Conservation (phyloP, 2,329 filamentous ascomycete genomes). For the Epichloe glyceriae region DNA sequence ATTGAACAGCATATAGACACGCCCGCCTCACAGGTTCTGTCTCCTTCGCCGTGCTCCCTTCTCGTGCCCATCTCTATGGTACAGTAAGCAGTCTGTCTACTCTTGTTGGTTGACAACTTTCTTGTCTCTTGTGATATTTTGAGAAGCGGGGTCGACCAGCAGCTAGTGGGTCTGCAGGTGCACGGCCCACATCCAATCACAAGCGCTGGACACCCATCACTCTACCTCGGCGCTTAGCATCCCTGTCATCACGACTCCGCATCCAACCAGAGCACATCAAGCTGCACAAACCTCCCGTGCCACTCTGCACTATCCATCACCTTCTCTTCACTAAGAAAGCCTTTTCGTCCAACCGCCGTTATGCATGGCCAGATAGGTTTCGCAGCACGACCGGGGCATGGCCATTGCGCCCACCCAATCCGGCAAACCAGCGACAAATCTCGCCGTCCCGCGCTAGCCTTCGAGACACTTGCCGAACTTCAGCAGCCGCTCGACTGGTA, state of each 20-base stretch:
- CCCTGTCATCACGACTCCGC: constrained; percentile 17
- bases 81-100: too few relatives aligned
- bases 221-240: constrained; percentile 25
- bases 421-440: neutral
- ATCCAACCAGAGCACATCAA: constrained; percentile 28
- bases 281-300: constrained; percentile 4
- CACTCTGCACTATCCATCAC: constrained; percentile 6
- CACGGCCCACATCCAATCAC: constrained; percentile 3
- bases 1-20: too few relatives aligned
- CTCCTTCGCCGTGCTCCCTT: too few relatives aligned
- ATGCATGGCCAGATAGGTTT: constrained; percentile 1
- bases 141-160: constrained; percentile 1
- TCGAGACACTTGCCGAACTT: constrained; percentile 31
- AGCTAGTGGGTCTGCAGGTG: neutral
- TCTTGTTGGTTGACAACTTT: too few relatives aligned
- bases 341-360: constrained; percentile 1
- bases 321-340: neutral
- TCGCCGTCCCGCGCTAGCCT: constrained; percentile 10
- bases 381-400: neutral
- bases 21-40: too few relatives aligned
- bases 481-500: constrained; percentile 37
- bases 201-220: constrained; percentile 2
- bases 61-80: too few relatives aligned
- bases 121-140: neutral
- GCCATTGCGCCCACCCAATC: neutral